Evolutionary conservation across 2,329 filamentous ascomycete genomes (phyloP), one percentile per base, ranked within the genome.

Genomic region (Diaporthe helianthi): DNA sequence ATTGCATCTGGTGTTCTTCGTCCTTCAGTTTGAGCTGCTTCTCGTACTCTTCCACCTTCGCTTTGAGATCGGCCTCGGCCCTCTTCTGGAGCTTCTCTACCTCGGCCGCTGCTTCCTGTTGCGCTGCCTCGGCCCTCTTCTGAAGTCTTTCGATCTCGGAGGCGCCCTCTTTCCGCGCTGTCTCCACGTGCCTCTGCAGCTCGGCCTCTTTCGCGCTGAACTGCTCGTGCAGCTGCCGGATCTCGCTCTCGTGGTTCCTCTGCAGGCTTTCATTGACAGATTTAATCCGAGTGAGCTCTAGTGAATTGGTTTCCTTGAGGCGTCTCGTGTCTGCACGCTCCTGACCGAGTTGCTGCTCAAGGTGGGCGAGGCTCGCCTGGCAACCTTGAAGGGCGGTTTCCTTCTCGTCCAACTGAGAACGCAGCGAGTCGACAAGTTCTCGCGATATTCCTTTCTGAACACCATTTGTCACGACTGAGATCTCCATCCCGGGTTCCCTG

Each of bases 371-470:
- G 47, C 83, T 81, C 13, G 81, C 79, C 58, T 86, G 81, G 1
- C 80, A 78, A 47, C 85, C 82, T 70, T 86, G 81, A 31, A 90
- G 75, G 1, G 80, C 78, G 38, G 79, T 80, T 26, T 89, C 89
- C 72, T 91, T 93, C 70, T 95, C 90, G 70, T 92, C 90, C 0
- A 97, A 79, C 76, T 98, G 91, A 5, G 85, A 85, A 61, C 93
- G 89, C 38, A 99, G 83, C 1, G 92, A 91, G 78, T 99, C 96
- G 4, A 99, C 92, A 46, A 98, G 83, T 75, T 98, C 93, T 49
- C 95, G 88, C n/a, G 97, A 97, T 46, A 99, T 92, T 4, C 95
- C 95, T 75, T 95, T 94, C 73, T 96, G 90, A 13, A 94, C 83
- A 0, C 92, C 93, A 76, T 94, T 93, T 52, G 90, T 86, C 68